These are phyloP conservation scores for Beauveria pseudobassiana DNA, from an alignment of 2,329 filamentous ascomycete genomes.

Conservation along the genomic window DNA sequence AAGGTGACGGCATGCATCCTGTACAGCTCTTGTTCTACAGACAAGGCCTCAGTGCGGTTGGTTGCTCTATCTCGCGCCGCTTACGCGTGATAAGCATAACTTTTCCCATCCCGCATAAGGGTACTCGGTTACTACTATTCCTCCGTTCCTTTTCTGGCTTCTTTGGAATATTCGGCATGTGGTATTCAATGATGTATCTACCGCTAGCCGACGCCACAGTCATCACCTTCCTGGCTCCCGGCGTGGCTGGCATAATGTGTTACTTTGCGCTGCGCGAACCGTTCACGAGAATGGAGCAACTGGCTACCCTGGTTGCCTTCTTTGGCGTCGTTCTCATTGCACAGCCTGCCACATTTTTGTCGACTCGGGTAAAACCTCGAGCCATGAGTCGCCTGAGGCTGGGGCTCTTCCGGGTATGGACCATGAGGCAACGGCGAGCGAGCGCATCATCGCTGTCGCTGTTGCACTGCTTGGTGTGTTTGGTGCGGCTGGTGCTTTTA, in stretches of 20 bases:
- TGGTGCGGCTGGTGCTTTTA: slow-evolving; percentile 67
- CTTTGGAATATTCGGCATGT: slow-evolving; percentile 75
- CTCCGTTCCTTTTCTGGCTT: slow-evolving; percentile 62
- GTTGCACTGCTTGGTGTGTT: slow-evolving; percentile 70
- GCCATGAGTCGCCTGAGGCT: slow-evolving; percentile 10
- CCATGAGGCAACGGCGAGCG: slow-evolving; percentile 44
- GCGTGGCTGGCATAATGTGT: slow-evolving; percentile 72
- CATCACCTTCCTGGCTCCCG: slow-evolving; percentile 78
- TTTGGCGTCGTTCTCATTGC: slow-evolving; percentile 79
- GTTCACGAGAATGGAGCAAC: slow-evolving; percentile 69
- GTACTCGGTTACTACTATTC: slow-evolving; percentile 61
- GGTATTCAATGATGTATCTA: slow-evolving; percentile 60
- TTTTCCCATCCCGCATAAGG: slow-evolving; percentile 61
- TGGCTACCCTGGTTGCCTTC: slow-evolving; percentile 68
- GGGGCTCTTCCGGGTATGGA: slow-evolving; percentile 23
- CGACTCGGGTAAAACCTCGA: slow-evolving; percentile 1
- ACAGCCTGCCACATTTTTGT: slow-evolving; percentile 52
- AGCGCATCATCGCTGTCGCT: slow-evolving; percentile 62
- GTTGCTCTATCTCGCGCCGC: slow-evolving; percentile 51
- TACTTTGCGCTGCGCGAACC: slow-evolving; percentile 67
- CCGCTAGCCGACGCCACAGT: slow-evolving; percentile 83
- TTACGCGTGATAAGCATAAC: too few species aligned
- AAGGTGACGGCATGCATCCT: slow-evolving; percentile 67
- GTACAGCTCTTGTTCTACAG: slow-evolving; percentile 78
- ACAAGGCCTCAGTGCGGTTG: slow-evolving; percentile 64